Evolutionary conservation across 73 alveolate species (phyloP), one percentile per base, ranked within the genome.

Genomic region (Paramecium pentaurelia): DNA sequence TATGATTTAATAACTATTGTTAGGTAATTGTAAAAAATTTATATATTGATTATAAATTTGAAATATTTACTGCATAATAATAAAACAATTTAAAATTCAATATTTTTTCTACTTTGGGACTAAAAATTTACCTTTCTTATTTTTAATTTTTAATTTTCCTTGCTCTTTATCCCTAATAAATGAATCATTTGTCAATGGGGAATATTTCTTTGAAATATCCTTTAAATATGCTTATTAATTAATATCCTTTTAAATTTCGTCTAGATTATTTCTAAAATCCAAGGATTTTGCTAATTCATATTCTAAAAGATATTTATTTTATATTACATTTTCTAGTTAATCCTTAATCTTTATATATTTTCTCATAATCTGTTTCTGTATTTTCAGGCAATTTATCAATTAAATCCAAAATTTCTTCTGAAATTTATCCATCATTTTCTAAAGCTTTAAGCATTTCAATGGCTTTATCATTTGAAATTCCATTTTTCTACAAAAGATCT

Each of bases 231-330:
- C 44, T 47, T 80, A 10, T 14, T 80, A 40, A 44, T 28, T 7
- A 0, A 47, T 47, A 25, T 80, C 42, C 25, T 22, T 45, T 49
- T 45, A 4, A 80, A 80, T 80, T 47, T 80, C 71, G 45, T 80
- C 91, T 12, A 80, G 7, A 45, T 80, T 80, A 49, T 80, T 80
- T 73, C 87, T 73, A 28, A 45, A 80, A 80, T 49, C 75, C 11
- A 80, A 36, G 14, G 47, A 25, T 25, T 80, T 45, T 20, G 58
- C 44, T 20, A 49, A 40, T 11, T 80, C 91, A 80, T 45, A 44
- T 45, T 80, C 91, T 80, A 18, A 49, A n/a, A 38, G 3, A 73
- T 49, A 44, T 18, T 45, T 16, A 22, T 42, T 44, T 0, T 45
- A 40, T 20, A 18, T 38, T 80, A 80, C 91, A 40, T 80, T 80